Evolutionary conservation across 495 filamentous ascomycete species (phyloP), one percentile per base, ranked within the genome.

Genomic region (Podospora bellae-mahoneyi): DNA sequence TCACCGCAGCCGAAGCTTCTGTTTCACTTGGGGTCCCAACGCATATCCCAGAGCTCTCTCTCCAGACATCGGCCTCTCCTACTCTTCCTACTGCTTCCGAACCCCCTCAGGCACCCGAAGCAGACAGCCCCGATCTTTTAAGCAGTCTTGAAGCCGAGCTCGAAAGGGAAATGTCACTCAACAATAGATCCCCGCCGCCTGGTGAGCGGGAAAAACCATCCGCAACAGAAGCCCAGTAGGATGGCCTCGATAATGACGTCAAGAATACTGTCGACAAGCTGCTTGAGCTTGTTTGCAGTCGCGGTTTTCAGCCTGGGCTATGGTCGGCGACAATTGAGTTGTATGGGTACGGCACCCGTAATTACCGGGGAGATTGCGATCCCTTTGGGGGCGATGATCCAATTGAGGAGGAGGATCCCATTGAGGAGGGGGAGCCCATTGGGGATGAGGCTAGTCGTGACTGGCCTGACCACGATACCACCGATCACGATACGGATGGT

Each of bases 141-240:
- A 69, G 74, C 53, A 74, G 72, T 54, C 75, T 78, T 7, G 76
- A 78, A 57, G 64, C 70, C 19, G 76, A 78, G 58, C 72, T 77
- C 20, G 69, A 78, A 56, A 69, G 73, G 27, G 73, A 78, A 57
- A 73, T 74, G 66, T 67, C 64, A 10, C 23, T 74, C 32, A 72
- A 71, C 55, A 68, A 54, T 13, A 34, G 30, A 32, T 32, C 30
- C 4, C 30, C 30, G 30, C 30, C 30, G 7, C 30, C 30, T 32
- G 30, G 4, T 32, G 30, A 32, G 30, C 30, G 6, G 30, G 30
- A 32, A 32, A 7, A 32, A 32, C 4, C 30, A 48, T 48, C 39
- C 7, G 39, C 9, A 13, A 13, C 15, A 48, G 15, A 48, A 48
- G 39, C 13, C 9, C 7, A 48, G 9, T 10, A 48, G 39, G 39